Conservation (phyloP, 148 eudicot genomes). For the Vaccinium macrocarpon region DNA sequence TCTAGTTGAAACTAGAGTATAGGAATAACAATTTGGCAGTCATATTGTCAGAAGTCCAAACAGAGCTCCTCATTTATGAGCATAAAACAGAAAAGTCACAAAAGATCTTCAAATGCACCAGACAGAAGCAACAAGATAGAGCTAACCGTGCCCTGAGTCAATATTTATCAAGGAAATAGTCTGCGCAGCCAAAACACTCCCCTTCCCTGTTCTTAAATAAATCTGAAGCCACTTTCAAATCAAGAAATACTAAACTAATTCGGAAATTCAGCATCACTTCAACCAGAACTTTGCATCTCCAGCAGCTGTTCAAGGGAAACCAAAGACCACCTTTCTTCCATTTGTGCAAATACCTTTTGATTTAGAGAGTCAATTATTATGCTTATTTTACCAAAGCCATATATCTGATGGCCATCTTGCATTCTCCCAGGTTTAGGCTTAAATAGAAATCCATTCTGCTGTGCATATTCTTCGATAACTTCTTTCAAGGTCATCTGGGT, state of each 20-base stretch:
- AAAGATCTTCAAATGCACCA: neutral
- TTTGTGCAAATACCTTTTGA: conserved; percentile 49
- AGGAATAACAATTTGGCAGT: neutral
- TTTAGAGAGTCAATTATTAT: conserved; percentile 53
- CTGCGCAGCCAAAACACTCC: neutral
- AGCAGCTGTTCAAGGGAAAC: conserved; percentile 54
- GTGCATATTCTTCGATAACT: conserved; percentile 50
- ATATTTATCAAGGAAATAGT: too few relatives aligned
- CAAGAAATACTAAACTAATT: neutral
- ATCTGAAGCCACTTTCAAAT: neutral
- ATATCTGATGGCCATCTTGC: conserved; percentile 59
- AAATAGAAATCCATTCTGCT: conserved; percentile 44
- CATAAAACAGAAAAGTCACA: neutral
- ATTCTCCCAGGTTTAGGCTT: conserved; percentile 63
- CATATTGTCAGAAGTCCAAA: neutral
- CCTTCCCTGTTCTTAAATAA: neutral
- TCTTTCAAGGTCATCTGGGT: conserved; percentile 58
- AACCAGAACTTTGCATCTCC: conserved; percentile 32
- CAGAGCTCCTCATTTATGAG: neutral
- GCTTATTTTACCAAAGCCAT: conserved; percentile 58
- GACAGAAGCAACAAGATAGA: neutral
- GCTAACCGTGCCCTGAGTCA: neutral
- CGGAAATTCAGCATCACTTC: conserved; percentile 25
- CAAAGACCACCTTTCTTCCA: conserved; percentile 43
- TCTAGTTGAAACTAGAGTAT: neutral